Conservation (phyloP, 768 basidiomycete species). For the Termitomyces sp. region DNA sequence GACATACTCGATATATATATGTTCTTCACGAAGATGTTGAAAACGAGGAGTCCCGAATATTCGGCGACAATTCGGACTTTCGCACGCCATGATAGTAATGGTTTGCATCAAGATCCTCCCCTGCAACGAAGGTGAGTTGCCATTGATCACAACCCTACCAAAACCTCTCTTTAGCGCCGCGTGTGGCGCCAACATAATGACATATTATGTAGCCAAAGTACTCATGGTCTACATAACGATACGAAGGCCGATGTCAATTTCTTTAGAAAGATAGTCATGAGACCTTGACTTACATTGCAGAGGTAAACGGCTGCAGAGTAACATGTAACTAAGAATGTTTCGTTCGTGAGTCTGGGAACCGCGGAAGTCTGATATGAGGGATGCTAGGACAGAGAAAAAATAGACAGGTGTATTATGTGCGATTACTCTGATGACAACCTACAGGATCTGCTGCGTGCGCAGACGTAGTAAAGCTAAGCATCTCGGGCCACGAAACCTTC, state of each 20-base stretch:
- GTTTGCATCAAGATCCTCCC: too few relatives aligned
- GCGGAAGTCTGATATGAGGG: neutral
- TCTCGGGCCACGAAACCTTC: neutral
- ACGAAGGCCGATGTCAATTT: neutral
- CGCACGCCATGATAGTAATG: too few relatives aligned
- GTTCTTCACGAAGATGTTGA: too few relatives aligned
- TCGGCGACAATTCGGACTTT: too few relatives aligned
- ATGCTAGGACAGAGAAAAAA: neutral
- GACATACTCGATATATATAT: too few relatives aligned
- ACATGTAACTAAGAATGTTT: neutral
- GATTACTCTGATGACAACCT: neutral
- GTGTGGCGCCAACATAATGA: neutral
- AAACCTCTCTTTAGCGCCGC: neutral
- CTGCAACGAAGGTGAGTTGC: too few relatives aligned
- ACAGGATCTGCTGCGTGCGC: neutral
- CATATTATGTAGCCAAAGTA: neutral
- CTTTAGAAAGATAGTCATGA: neutral
- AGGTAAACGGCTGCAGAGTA: neutral
- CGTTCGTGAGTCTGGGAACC: neutral
- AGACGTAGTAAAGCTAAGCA: neutral
- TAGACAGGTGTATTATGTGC: neutral
- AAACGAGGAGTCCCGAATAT: too few relatives aligned
- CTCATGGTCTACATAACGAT: neutral
- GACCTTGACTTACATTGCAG: neutral
- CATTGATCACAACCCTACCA: too few relatives aligned